phyloP scores from a whole-genome alignment of 2,329 filamentous ascomycete species.

The Trichophyton schoenleinii region DNA sequence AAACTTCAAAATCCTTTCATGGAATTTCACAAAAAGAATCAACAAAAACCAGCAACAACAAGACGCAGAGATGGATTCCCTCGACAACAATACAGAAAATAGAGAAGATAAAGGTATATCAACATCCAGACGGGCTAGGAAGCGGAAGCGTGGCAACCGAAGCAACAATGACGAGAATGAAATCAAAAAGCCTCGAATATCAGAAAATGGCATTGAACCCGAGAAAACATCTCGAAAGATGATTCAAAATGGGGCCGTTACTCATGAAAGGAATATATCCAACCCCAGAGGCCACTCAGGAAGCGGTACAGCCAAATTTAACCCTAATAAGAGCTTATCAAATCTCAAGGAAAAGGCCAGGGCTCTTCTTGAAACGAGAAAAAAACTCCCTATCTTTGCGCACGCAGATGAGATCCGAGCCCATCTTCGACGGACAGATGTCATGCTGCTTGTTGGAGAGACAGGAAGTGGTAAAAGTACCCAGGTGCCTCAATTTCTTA shows the following conservation, averaged over 20 bases:
- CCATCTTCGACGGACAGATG: slow-evolving; percentile 52
- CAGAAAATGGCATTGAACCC: background rate
- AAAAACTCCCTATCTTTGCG: slow-evolving; percentile 67
- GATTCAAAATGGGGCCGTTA: background rate
- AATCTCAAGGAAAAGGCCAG: slow-evolving; percentile 35
- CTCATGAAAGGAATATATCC: background rate
- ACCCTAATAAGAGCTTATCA: slow-evolving; percentile 5
- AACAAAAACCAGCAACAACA: background rate
- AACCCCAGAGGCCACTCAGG: background rate
- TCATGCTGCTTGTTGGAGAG: slow-evolving; percentile 79
- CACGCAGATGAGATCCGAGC: slow-evolving; percentile 57
- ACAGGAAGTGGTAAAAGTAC: slow-evolving; percentile 96
- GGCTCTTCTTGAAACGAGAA: slow-evolving; percentile 41
- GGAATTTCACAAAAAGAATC: background rate
- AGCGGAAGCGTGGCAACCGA: background rate
- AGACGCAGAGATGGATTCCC: background rate
- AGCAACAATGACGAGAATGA: background rate
- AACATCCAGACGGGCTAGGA: background rate
- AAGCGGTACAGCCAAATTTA: slow-evolving; percentile 11
- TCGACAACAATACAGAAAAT: background rate
- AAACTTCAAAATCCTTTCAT: background rate
- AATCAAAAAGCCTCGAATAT: background rate
- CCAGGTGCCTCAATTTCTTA: slow-evolving; percentile 84
- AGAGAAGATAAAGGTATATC: background rate
- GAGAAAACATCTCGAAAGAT: background rate